These are phyloP conservation scores for Eruca vesicaria DNA, from an alignment of 441 rosid genomes.

Conservation along the genomic window DNA sequence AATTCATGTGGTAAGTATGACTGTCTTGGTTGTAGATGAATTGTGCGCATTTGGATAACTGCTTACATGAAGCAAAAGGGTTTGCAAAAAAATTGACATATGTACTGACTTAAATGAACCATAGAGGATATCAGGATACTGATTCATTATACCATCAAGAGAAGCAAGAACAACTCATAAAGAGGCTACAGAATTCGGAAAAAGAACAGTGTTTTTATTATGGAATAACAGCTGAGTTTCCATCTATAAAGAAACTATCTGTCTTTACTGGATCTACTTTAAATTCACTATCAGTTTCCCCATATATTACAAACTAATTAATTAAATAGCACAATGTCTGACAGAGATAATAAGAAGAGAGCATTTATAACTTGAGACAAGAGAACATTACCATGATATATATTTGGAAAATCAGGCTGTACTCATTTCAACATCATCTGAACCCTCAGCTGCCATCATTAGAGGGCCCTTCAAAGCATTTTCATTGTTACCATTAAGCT, in stretches of 20 bases:
- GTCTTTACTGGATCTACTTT: constrained; percentile 1
- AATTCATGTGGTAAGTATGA: no score
- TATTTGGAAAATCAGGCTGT: constrained; percentile 36
- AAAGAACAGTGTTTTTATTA: not conserved
- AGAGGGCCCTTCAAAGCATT: constrained; percentile 76
- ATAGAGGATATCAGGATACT: no score
- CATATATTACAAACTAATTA: not conserved
- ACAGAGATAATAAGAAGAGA: constrained; percentile 3
- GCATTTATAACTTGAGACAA: not conserved
- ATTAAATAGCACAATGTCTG: not conserved
- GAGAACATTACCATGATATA: constrained; percentile 30
- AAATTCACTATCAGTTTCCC: not conserved
- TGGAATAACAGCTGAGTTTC: not conserved
- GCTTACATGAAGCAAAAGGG: no score
- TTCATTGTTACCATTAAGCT: constrained; percentile 60
- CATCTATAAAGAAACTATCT: not conserved
- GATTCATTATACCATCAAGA: no score
- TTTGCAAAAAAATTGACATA: no score
- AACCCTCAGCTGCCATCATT: constrained; percentile 37
- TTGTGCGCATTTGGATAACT: no score
- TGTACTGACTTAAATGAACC: no score
- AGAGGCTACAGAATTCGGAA: not conserved
- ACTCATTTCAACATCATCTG: constrained; percentile 49
- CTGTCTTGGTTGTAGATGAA: no score
- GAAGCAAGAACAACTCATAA: not conserved